Evolutionary conservation across 805 yeast species (phyloP).

Genomic region (Jamesozyma piceae): DNA sequence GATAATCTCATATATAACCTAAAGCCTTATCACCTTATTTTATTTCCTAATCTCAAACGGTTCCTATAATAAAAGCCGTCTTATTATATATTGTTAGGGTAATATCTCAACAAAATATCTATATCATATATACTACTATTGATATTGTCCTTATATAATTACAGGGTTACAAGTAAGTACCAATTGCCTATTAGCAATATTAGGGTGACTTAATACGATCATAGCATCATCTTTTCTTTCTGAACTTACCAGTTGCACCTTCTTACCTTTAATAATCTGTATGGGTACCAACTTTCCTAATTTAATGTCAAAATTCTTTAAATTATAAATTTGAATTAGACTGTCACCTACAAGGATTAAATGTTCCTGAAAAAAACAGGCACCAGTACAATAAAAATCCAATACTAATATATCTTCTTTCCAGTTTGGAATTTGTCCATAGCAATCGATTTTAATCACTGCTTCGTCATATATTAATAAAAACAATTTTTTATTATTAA

Average conservation of each 20-base stretch:
- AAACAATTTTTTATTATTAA: constrained; percentile 44
- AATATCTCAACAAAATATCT: no score
- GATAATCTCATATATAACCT: no score
- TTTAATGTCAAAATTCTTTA: constrained; percentile 22
- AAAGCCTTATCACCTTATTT: no score
- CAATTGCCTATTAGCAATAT: constrained; percentile 51
- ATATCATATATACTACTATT: no score
- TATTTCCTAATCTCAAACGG: no score
- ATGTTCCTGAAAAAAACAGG: constrained; percentile 38
- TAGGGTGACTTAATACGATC: constrained; percentile 56
- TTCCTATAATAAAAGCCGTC: no score
- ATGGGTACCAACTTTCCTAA: constrained; percentile 36
- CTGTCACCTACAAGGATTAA: constrained; percentile 53
- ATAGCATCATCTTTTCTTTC: constrained; percentile 31
- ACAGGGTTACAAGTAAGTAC: constrained; percentile 24
- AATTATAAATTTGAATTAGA: constrained; percentile 57
- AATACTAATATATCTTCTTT: constrained; percentile 34
- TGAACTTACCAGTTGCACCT: constrained; percentile 39
- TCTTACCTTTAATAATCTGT: constrained; percentile 68
- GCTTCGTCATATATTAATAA: constrained; percentile 61
- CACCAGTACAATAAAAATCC: constrained; percentile 35
- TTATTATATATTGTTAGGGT: no score
- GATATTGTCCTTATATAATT: no score
- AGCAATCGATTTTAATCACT: constrained; percentile 54
- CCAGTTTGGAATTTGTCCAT: constrained; percentile 42